Base-by-base conservation (phyloP, 352 stramenopile genomes). In the Phytopythium montanum region DNA sequence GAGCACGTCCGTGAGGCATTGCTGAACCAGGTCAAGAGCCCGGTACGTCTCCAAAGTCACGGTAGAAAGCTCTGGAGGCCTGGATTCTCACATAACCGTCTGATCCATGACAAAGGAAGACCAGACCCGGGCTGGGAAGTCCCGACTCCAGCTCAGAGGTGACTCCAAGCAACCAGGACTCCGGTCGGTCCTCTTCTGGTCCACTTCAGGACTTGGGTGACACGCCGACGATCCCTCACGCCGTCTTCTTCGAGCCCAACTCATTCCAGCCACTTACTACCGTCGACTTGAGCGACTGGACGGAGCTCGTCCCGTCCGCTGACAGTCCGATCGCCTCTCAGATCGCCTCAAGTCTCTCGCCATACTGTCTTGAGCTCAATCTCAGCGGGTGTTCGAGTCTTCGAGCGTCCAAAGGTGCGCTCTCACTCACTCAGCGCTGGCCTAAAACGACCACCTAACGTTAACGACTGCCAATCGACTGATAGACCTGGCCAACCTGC, bases 211-310 rank as follows among this genome's bases (percentile, higher is more conserved):
- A 5, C n/a, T 13, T n/a, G 5, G 18, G 1, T 1, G 5, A 9
- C 18, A 29, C 18, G 5, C 28, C 14, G 2, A 29, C 18, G 8
- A 70, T 88, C 3, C 81, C 79, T 0, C 70, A 87, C 39, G 45
- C 63, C 14, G 44, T 88, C 18, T 92, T 92, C 54, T 92, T 73
- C 38, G 68, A 76, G 33, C 34, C 64, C 7, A 86, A 92, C 29
- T 89, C 79, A 5, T 76, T 71, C 44, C 50, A 65, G 18, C 72
- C 72, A 0, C 62, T 85, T 1, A 50, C 31, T 9, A 62, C 54
- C 21, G 54, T 92, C 7, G 72, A 81, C 60, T 49, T 92, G 26
- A 81, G 71, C 21, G 74, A 79, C 49, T 92, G 79, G 79, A 70
- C 64, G 2, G 48, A 61, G 29, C 75, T 89, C 21, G 86, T 69